These are phyloP conservation scores for Fomes fomentarius DNA, from an alignment of 1,284 basidiomycete species.

Conservation along the genomic window DNA sequence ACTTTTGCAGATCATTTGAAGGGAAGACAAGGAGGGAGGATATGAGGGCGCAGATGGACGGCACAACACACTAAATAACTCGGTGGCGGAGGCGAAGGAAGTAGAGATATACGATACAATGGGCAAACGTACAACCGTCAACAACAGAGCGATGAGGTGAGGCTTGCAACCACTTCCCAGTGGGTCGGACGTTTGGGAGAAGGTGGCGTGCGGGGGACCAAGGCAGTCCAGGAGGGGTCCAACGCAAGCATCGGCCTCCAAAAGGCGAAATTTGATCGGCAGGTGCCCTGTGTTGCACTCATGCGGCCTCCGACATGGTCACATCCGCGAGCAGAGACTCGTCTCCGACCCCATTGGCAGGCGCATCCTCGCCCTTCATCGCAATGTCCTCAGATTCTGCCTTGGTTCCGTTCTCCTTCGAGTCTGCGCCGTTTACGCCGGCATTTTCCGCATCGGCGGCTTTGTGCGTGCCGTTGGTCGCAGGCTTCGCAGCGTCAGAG, in stretches of 20 bases:
- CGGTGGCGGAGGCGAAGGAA: conserved; percentile 6
- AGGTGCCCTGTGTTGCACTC: background rate
- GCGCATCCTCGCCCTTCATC: conserved; percentile 27
- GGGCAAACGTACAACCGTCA: conserved; percentile 24
- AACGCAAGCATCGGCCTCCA: background rate
- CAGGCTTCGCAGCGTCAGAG: conserved; percentile 31
- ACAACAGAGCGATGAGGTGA: conserved; percentile 15
- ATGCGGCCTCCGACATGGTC: conserved; percentile 47
- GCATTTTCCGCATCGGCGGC: conserved; percentile 29
- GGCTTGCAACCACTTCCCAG: conserved; percentile 12
- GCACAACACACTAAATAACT: conserved; percentile 12
- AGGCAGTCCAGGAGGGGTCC: background rate
- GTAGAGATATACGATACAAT: conserved; percentile 23
- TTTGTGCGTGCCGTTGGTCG: conserved; percentile 29
- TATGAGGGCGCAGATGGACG: conserved; percentile 6
- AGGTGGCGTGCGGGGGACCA: background rate
- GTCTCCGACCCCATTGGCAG: conserved; percentile 35
- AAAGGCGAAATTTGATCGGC: background rate
- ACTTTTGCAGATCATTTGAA: background rate
- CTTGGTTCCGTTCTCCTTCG: conserved; percentile 27
- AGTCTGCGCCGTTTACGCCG: conserved; percentile 24
- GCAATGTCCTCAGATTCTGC: conserved; percentile 29
- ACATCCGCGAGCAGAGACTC: conserved; percentile 44
- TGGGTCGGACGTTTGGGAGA: conserved; percentile 10
- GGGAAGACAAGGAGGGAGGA: background rate